Evolutionary conservation across 352 stramenopile genomes (phyloP).

Genomic region (Phytopythium ostracodes): DNA sequence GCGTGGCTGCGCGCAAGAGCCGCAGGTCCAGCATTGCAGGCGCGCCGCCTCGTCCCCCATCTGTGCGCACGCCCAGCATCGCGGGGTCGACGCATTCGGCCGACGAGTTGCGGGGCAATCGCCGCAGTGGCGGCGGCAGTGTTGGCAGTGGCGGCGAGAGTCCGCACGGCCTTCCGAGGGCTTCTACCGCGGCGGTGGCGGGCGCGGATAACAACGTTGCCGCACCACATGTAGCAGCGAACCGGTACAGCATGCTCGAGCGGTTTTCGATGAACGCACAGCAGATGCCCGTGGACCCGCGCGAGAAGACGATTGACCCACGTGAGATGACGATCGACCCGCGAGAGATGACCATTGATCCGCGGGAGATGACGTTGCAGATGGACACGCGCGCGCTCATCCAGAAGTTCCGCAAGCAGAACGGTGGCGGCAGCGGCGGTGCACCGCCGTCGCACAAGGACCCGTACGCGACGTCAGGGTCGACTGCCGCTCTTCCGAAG

Average conservation of each 20-base stretch:
- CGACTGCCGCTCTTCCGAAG: slow-evolving; percentile 14
- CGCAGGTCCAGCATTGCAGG: neutral
- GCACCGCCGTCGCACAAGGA: slow-evolving; percentile 18
- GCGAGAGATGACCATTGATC: slow-evolving; percentile 2
- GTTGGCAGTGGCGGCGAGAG: neutral
- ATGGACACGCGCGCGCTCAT: slow-evolving; percentile 25
- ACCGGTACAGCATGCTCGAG: slow-evolving; percentile 9
- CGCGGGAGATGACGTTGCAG: slow-evolving; percentile 9
- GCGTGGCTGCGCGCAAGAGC: slow-evolving; percentile 25
- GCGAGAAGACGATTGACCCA: slow-evolving; percentile 5
- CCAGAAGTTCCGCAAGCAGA: slow-evolving; percentile 26
- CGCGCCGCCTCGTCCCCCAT: neutral
- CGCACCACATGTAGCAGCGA: neutral
- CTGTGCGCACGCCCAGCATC: neutral
- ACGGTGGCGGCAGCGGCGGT: slow-evolving; percentile 9
- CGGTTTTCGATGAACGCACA: slow-evolving; percentile 1
- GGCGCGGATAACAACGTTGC: neutral
- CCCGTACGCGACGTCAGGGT: slow-evolving; percentile 4
- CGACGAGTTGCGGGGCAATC: neutral
- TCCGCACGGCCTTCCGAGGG: neutral
- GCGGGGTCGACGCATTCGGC: neutral
- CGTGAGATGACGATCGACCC: slow-evolving; percentile 5
- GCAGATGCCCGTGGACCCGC: neutral
- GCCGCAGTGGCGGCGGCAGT: neutral
- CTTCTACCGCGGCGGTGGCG: neutral